phyloP scores from a whole-genome alignment of 306 rosid genomes.

The Fragaria iinumae region DNA sequence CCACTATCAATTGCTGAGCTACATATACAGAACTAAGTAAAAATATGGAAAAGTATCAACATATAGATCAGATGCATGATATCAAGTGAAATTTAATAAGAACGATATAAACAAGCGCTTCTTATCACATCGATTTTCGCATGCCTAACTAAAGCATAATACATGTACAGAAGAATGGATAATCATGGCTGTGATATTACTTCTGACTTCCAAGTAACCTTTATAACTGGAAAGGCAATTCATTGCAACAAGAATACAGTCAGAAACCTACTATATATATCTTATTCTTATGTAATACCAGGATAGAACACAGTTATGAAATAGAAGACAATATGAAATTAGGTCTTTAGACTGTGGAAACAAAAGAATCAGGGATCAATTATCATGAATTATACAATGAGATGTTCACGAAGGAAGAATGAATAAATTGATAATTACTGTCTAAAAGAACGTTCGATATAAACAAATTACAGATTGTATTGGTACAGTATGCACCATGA shows the following conservation, averaged over 20 bases:
- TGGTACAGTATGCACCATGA: slow-evolving; percentile 58
- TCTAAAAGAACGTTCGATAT: slow-evolving; percentile 67
- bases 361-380: slow-evolving; percentile 35
- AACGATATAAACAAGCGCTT: not conserved
- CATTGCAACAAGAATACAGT: not conserved
- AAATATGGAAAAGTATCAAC: not conserved
- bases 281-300: not conserved
- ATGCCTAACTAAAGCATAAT: not conserved
- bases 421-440: slow-evolving; percentile 80
- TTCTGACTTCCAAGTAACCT: not conserved
- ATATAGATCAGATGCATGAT: slow-evolving; percentile 1
- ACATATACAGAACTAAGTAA: not conserved
- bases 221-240: not conserved
- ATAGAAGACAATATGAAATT: not conserved
- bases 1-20: slow-evolving; percentile 1
- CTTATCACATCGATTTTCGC: not conserved
- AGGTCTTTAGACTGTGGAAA: slow-evolving; percentile 13
- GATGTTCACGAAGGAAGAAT: slow-evolving; percentile 63
- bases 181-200: not conserved
- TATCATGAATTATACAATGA: slow-evolving; percentile 49
- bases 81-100: not conserved
- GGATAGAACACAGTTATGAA: not conserved
- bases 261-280: not conserved
- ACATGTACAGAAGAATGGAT: not conserved
- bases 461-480: slow-evolving; percentile 83